Base-by-base conservation (phyloP, 75 land plant genomes). In the Gnetum montanum region DNA sequence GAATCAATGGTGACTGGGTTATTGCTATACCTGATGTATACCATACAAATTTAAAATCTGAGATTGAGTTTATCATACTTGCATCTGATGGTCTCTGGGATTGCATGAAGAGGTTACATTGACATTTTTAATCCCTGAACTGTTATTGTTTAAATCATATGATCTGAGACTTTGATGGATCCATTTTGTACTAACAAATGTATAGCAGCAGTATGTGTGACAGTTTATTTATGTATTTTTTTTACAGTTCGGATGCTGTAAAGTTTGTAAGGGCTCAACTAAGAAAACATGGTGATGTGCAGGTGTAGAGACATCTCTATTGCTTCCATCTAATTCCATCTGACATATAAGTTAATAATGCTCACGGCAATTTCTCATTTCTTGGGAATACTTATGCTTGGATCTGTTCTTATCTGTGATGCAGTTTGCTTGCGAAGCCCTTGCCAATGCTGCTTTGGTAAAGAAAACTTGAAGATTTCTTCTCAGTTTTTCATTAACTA, bases 51-150 rank as follows among this genome's bases (percentile, higher is more conserved):
- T 75, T 89, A 56, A 82, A 74, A 41, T 46, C 84, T 49, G 96
- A 93, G 63, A 77, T 54, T 8, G 98, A 93, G 36, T 93, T 93
- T 58, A 44, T 93, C 8, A 28, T 93, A 34, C 68, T 93, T 31
- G 96, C 96, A 31, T 93, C 98, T 37, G 98, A 93, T 85, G 98
- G 98, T 31, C 67, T 93, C 25, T 93, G 96, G 98, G 98, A 93
- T 68, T 85, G 81, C 65, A 80, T 93, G 67, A 76, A 66, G 49
- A 89, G 87, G 98, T 93, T 38, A n/a, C n/a, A n/a, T n/a, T n/a
- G n/a, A n/a, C n/a, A n/a, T 44, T n/a, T n/a, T n/a, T n/a, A n/a
- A n/a, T n/a, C n/a, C n/a, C n/a, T n/a, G n/a, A n/a, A n/a, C n/a
- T n/a, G n/a, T n/a, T n/a, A n/a, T n/a, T n/a, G n/a, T n/a, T n/a